These are phyloP conservation scores for Dryas octopetala DNA, from an alignment of 306 rosid genomes.

Conservation along the genomic window DNA sequence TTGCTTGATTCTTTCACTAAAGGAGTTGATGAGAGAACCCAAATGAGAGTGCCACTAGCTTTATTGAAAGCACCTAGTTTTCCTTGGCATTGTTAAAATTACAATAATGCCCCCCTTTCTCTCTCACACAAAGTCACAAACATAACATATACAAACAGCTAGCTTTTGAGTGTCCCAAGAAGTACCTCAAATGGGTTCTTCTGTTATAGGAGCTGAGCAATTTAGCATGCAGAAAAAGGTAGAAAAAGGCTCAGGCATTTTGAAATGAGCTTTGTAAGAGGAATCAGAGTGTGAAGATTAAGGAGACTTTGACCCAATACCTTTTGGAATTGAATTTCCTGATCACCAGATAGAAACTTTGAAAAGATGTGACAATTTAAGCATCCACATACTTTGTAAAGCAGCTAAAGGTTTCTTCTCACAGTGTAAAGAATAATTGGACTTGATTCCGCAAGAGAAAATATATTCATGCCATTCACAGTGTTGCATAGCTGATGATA, in stretches of 20 bases:
- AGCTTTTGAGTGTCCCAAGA: conserved; percentile 34
- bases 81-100: conserved; percentile 24
- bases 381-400: conserved; percentile 61
- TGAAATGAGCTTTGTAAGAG: conserved; percentile 33
- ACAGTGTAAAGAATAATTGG: conserved; percentile 45
- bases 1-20: conserved; percentile 32
- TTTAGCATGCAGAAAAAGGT: conserved; percentile 27
- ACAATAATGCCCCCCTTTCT: conserved; percentile 12
- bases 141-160: conserved; percentile 1
- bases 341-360: conserved; percentile 29
- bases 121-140: not conserved
- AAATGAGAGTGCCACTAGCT: conserved; percentile 36
- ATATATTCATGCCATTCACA: conserved; percentile 7
- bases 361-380: conserved; percentile 47
- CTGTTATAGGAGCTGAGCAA: conserved; percentile 15
- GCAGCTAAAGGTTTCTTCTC: conserved; percentile 46
- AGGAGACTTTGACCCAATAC: conserved; percentile 41
- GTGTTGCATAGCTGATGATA: conserved; percentile 26
- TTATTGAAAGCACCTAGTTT: conserved; percentile 33
- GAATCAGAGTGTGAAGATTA: conserved; percentile 38
- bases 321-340: conserved; percentile 49
- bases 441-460: conserved; percentile 51
- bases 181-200: conserved; percentile 12
- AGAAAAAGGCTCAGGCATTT: conserved; percentile 30
- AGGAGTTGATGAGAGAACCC: conserved; percentile 26